Evolutionary conservation across 768 basidiomycete genomes (phyloP).

Genomic region (Naganishia randhawae): DNA sequence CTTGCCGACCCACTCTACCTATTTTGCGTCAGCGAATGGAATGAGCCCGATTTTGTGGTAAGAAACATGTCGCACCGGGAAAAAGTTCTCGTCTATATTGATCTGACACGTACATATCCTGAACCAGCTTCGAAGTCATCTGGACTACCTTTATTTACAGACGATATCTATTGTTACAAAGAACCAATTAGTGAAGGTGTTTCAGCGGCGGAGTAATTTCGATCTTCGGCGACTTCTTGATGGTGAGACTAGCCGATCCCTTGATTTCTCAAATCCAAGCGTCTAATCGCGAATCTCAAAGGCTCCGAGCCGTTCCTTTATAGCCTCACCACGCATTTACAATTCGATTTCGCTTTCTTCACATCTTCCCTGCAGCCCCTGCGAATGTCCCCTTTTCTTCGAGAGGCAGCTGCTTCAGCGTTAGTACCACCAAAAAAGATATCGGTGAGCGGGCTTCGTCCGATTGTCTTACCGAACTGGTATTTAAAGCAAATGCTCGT

Average conservation of each 20-base stretch:
- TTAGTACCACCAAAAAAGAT: constrained; percentile 76
- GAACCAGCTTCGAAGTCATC: constrained; percentile 60
- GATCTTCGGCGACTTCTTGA: constrained; percentile 60
- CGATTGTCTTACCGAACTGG: neutral
- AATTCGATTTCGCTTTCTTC: constrained; percentile 74
- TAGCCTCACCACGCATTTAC: constrained; percentile 66
- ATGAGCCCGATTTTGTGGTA: constrained; percentile 93
- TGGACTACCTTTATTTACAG: constrained; percentile 92
- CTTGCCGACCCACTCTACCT: constrained; percentile 85
- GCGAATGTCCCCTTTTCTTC: constrained; percentile 64
- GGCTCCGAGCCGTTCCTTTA: constrained; percentile 78
- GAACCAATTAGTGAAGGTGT: constrained; percentile 75
- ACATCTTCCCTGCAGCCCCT: constrained; percentile 78
- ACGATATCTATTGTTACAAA: constrained; percentile 85
- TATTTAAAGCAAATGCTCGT: neutral
- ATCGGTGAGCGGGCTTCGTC: constrained; percentile 58
- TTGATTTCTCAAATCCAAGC: neutral
- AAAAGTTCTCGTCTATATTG: no score
- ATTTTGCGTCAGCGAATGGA: constrained; percentile 84
- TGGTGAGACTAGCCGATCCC: constrained; percentile 36
- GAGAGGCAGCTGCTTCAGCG: constrained; percentile 72
- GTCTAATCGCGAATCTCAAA: constrained; percentile 40
- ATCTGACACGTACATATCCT: neutral
- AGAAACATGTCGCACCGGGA: no score
- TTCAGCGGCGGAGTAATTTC: constrained; percentile 84